A percentile compares a stretch with the other conserved stretches of the same genome.
Conservation (phyloP, 208 protist genomes). For the Tritrichomonas foetus region DNA sequence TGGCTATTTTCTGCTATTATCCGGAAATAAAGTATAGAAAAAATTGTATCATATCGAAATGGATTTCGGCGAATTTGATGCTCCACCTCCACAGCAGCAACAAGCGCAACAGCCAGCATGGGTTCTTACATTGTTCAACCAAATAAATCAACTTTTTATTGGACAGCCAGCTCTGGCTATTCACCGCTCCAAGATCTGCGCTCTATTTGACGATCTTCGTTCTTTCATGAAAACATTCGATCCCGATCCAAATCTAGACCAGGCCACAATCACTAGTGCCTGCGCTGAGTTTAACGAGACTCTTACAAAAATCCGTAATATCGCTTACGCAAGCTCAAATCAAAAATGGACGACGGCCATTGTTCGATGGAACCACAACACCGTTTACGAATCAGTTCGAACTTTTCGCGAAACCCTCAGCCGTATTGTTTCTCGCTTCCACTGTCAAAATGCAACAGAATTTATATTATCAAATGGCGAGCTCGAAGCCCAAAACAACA, state of each 20-base stretch:
- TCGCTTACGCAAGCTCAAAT: neutral
- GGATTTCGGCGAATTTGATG: neutral
- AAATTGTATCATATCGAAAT: too few species aligned
- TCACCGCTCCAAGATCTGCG: neutral
- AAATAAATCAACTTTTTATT: neutral
- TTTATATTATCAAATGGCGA: neutral
- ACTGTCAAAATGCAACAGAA: neutral
- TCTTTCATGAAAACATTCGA: neutral
- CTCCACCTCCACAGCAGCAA: neutral
- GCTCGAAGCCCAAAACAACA: neutral
- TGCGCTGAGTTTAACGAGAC: neutral
- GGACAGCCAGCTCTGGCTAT: neutral
- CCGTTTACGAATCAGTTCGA: neutral
- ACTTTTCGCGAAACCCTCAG: neutral
- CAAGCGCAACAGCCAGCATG: neutral
- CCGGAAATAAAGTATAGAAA: too few species aligned
- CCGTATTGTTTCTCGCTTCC: neutral
- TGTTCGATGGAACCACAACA: neutral
- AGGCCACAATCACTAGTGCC: neutral
- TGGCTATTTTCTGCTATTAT: too few species aligned
- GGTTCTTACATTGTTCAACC: neutral
- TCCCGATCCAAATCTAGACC: neutral
- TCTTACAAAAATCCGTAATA: neutral
- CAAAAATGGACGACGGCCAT: neutral
- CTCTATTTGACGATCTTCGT: neutral